Percentiles rank a stretch among this genome's conserved stretches.
Evolutionary conservation across 2,329 filamentous ascomycete genomes (phyloP).

Genomic region (Aureobasidium mangrovei): DNA sequence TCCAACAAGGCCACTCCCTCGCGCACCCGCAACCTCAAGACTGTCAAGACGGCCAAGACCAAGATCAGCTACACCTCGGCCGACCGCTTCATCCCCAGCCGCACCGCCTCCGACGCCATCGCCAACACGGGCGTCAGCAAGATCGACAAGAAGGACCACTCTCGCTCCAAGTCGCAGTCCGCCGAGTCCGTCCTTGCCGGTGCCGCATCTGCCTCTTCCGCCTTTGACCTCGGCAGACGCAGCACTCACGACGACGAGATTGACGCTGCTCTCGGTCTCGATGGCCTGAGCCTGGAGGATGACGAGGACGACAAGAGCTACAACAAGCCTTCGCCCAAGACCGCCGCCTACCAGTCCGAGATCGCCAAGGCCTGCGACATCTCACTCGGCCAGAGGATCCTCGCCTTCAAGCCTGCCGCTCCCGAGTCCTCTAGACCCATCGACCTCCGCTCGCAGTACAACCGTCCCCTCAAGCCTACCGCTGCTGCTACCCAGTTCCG

Average conservation of each 20-base stretch:
- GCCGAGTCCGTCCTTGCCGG: conserved; percentile 64
- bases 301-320: conserved; percentile 57
- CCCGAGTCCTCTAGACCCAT: conserved; percentile 98
- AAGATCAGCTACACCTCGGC: conserved; percentile 48
- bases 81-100: conserved; percentile 95
- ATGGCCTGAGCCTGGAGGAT: conserved; percentile 68
- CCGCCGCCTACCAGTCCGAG: conserved; percentile 84
- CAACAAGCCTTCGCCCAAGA: conserved; percentile 74
- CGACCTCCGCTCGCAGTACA: conserved; percentile 95
- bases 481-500: conserved; percentile 75
- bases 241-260: conserved; percentile 60
- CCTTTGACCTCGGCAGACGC: conserved; percentile 54
- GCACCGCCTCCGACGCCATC: conserved; percentile 79
- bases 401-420: conserved; percentile 96
- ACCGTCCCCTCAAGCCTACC: conserved; percentile 78
- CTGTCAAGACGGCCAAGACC: conserved; percentile 54
- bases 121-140: conserved; percentile 74
- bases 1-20: conserved; percentile 38
- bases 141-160: conserved; percentile 62
- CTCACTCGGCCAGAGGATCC: conserved; percentile 85
- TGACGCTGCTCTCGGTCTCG: conserved; percentile 54
- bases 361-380: conserved; percentile 87
- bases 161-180: conserved; percentile 62
- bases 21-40: conserved; percentile 32
- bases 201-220: conserved; percentile 52